Base-by-base conservation (phyloP, 768 basidiomycete species). In the Podaxis pistillaris region DNA sequence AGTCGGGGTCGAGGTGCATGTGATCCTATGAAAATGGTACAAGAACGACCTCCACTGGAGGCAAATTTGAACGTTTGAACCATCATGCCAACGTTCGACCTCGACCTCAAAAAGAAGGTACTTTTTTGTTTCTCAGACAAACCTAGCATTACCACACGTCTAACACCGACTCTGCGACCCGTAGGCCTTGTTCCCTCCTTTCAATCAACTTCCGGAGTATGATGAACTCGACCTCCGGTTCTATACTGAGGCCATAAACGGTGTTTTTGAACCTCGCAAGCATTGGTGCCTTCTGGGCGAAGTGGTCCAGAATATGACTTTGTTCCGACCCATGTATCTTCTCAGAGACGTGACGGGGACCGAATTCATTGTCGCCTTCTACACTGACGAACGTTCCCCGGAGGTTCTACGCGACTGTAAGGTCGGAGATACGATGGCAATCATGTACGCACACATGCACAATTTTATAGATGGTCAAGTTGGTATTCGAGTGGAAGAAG, bases 241-340 rank as follows among this genome's bases (percentile, higher is more conserved):
- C 19, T 50, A 50, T 28, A 15, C 11, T 11, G 24, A 24, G 49
- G 13, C 15, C 3, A 9, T 24, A 11, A 13, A 22, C 41, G 66
- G 64, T 13, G 33, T 66, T 52, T 52, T 52, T n/a, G 13, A 49
- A 37, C 69, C 69, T 4, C 62, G 41, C 37, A 64, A 61, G 40
- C 75, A 73, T 65, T 74, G 74, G 73, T 76, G 75, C 58, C 67
- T 75, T 36, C 66, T 76, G 13, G 73, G 69, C 9, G 71, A 75
- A 58, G 73, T 75, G 41, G 63, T 69, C 26, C 54, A 60, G 22
- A 26, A 19, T 12, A 40, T 70, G 13, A 64, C 66, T 3, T 70
- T 64, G 40, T 17, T 64, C 11, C 66, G 73, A 6, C 69, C 69
- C 2, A 67, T 68, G 68, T 71, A 65, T 61, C 50, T 53, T 15